A percentile compares a stretch with the other conserved stretches of the same genome.
phyloP scores from a whole-genome alignment of 768 basidiomycete species.

The Cubamyces lactineus region DNA sequence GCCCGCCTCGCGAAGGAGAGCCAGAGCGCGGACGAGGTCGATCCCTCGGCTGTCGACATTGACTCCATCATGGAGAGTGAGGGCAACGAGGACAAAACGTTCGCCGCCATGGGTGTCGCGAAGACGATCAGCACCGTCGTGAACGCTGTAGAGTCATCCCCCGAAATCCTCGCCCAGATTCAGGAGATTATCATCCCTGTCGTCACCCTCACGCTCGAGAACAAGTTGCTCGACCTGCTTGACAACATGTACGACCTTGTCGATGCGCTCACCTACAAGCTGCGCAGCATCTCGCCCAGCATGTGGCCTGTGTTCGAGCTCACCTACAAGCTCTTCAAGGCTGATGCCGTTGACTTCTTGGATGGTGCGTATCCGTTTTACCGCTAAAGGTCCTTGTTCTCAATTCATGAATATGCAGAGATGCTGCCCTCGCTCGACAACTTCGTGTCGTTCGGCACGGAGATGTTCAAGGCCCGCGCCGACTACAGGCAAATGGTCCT shows the following conservation, averaged over 20 bases:
- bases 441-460: slow-evolving; percentile 82
- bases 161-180: slow-evolving; percentile 76
- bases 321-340: slow-evolving; percentile 82
- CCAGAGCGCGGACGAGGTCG: slow-evolving; percentile 52
- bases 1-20: slow-evolving; percentile 75
- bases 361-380: slow-evolving; percentile 56
- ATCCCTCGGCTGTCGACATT: slow-evolving; percentile 52
- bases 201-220: slow-evolving; percentile 75
- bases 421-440: slow-evolving; percentile 90
- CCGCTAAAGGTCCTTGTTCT: not conserved
- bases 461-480: slow-evolving; percentile 68
- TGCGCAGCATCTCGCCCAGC: slow-evolving; percentile 69
- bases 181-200: slow-evolving; percentile 83
- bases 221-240: slow-evolving; percentile 79
- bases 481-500: slow-evolving; percentile 82
- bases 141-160: slow-evolving; percentile 69
- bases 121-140: slow-evolving; percentile 87
- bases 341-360: slow-evolving; percentile 82
- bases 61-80: slow-evolving; percentile 55
- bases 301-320: slow-evolving; percentile 90
- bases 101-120: slow-evolving; percentile 84
- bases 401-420: slow-evolving; percentile 45
- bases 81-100: slow-evolving; percentile 83
- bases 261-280: slow-evolving; percentile 83
- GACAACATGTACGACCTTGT: slow-evolving; percentile 88